phyloP scores from a whole-genome alignment of 2,329 filamentous ascomycete species.

The Aschersonia sp. region DNA sequence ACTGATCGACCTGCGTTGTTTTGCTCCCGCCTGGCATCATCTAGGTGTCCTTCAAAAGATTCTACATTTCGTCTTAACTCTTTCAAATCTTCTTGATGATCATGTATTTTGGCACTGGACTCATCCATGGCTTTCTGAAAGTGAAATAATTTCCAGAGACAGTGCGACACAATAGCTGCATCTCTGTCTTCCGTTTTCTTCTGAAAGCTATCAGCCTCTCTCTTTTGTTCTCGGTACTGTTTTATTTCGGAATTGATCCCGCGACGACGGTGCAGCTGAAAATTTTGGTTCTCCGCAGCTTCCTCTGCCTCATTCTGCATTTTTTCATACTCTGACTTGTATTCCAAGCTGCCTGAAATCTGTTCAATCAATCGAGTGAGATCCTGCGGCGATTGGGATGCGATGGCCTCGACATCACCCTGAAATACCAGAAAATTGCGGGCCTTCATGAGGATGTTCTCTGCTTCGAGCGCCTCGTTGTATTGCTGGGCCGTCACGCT shows the following conservation, averaged over 20 bases:
- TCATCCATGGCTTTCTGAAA: slow-evolving; percentile 89
- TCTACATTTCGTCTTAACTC: slow-evolving; percentile 82
- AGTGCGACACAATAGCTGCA: slow-evolving; percentile 80
- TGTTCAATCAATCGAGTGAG: slow-evolving; percentile 90
- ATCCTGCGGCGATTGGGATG: slow-evolving; percentile 85
- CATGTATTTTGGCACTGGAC: slow-evolving; percentile 78
- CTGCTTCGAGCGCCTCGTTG: slow-evolving; percentile 78
- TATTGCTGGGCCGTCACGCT: slow-evolving; percentile 82
- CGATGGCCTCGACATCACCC: slow-evolving; percentile 93
- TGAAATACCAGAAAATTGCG: slow-evolving; percentile 97
- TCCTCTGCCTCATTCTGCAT: slow-evolving; percentile 78
- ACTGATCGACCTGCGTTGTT: slow-evolving; percentile 62
- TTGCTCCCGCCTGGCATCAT: slow-evolving; percentile 74
- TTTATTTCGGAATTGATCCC: slow-evolving; percentile 97
- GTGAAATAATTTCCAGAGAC: slow-evolving; percentile 92
- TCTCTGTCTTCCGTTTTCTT: slow-evolving; percentile 83
- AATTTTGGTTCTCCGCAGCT: slow-evolving; percentile 75
- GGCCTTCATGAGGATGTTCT: slow-evolving; percentile 96
- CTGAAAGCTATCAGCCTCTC: slow-evolving; percentile 86
- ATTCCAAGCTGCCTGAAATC: slow-evolving; percentile 89
- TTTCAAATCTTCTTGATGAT: slow-evolving; percentile 87
- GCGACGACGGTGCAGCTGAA: slow-evolving; percentile 75
- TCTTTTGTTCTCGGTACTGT: slow-evolving; percentile 93
- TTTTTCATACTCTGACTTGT: slow-evolving; percentile 84
- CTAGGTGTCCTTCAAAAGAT: slow-evolving; percentile 65